phyloP scores from a whole-genome alignment of 106 monocot species.

The Dendrobium nobile region DNA sequence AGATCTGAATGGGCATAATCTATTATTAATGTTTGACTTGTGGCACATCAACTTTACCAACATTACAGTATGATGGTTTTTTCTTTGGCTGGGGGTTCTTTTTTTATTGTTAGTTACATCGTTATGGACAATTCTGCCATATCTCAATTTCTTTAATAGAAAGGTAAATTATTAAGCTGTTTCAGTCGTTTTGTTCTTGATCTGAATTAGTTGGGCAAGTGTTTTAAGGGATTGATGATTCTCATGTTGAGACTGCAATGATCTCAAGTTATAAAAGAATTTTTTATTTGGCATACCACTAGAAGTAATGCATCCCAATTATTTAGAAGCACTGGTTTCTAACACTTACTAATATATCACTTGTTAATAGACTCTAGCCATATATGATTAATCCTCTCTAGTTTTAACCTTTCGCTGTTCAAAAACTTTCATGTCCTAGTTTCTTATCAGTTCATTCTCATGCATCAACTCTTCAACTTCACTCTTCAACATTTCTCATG shows the following conservation, averaged over 20 bases:
- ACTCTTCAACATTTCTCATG: too few species aligned
- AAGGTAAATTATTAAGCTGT: not conserved
- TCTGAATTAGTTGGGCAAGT: not conserved
- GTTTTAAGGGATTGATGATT: not conserved
- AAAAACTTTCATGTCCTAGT: too few species aligned
- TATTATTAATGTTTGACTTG: not conserved
- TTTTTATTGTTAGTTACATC: too few species aligned
- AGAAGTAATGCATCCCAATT: not conserved
- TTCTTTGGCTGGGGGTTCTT: not conserved
- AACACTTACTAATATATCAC: too few species aligned
- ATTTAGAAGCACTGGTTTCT: too few species aligned
- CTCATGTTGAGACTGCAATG: not conserved
- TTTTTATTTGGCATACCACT: not conserved
- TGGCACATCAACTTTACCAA: not conserved
- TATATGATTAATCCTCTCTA: too few species aligned
- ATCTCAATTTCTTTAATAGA: not conserved
- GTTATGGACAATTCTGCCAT: not conserved
- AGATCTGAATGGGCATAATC: not conserved
- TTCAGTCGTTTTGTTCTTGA: not conserved
- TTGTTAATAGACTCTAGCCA: too few species aligned
- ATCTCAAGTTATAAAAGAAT: not conserved
- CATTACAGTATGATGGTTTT: not conserved
- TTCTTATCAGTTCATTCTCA: too few species aligned
- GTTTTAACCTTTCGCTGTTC: too few species aligned
- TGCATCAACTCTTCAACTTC: too few species aligned